Percentiles rank a stretch among this genome's conserved stretches.
These are phyloP conservation scores for Otatea glauca DNA, from an alignment of 176 grass and related monocot genomes.

Conservation along the genomic window DNA sequence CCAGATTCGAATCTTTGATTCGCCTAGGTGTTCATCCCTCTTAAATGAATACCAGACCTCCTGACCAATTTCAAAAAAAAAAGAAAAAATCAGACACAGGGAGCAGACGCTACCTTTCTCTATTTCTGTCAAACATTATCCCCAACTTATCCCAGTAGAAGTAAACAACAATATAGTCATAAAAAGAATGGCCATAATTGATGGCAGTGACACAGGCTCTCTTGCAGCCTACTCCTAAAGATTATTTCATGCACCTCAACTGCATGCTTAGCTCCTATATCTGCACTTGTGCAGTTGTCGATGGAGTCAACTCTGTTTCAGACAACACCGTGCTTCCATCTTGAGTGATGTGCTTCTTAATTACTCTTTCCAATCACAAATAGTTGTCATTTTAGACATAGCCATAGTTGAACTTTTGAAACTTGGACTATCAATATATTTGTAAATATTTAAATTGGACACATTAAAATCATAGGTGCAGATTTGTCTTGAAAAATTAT, in stretches of 20 bases:
- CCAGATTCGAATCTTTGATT: no score
- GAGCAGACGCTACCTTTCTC: neutral
- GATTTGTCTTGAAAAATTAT: no score
- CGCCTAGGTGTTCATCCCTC: no score
- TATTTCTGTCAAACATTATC: neutral
- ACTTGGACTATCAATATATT: no score
- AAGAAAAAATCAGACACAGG: neutral
- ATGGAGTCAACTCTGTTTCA: slow-evolving; percentile 7
- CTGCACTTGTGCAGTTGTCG: neutral
- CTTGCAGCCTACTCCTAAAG: no score
- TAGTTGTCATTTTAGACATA: no score
- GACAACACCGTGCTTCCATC: neutral
- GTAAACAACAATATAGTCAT: neutral
- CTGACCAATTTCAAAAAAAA: no score
- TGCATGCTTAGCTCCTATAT: neutral
- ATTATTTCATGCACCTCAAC: neutral
- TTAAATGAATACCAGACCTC: no score
- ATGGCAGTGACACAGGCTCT: neutral
- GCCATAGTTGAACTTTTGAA: no score
- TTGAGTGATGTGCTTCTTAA: neutral
- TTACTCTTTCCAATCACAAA: no score
- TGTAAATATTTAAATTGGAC: no score
- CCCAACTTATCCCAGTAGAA: neutral
- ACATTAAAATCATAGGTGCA: no score
- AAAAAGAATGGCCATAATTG: slow-evolving; percentile 14